Evolutionary conservation across 352 stramenopile genomes (phyloP).

Genomic region (Phytopythium litorale): DNA sequence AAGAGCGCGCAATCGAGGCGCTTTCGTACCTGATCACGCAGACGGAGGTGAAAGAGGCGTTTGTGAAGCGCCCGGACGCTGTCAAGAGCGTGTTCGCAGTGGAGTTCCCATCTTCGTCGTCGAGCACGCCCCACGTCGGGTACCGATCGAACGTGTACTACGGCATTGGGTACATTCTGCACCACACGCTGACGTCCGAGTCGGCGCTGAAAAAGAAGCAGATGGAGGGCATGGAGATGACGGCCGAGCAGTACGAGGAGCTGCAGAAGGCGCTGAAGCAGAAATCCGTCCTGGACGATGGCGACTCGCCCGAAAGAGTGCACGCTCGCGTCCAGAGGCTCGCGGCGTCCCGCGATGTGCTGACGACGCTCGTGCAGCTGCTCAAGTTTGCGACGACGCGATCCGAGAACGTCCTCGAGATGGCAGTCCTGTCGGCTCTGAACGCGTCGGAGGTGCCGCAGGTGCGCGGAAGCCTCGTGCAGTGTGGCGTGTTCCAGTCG

Average conservation of each 20-base stretch:
- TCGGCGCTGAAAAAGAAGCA: slow-evolving; percentile 94
- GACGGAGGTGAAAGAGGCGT: slow-evolving; percentile 74
- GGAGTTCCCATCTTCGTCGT: slow-evolving; percentile 42
- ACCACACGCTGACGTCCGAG: slow-evolving; percentile 92
- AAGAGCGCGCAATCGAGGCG: slow-evolving; percentile 78
- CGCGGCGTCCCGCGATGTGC: slow-evolving; percentile 40
- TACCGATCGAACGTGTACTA: slow-evolving; percentile 90
- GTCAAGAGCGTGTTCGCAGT: slow-evolving; percentile 70
- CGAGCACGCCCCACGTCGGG: slow-evolving; percentile 29
- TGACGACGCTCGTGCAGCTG: slow-evolving; percentile 76
- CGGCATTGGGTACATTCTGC: slow-evolving; percentile 93
- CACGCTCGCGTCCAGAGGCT: slow-evolving; percentile 52
- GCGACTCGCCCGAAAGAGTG: slow-evolving; percentile 82
- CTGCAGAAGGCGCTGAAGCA: slow-evolving; percentile 92
- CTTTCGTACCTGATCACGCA: slow-evolving; percentile 85
- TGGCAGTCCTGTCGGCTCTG: slow-evolving; percentile 65
- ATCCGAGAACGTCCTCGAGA: slow-evolving; percentile 74
- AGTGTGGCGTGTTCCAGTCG: slow-evolving; percentile 74
- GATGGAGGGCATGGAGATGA: slow-evolving; percentile 96
- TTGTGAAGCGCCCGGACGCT: slow-evolving; percentile 50
- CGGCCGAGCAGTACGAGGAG: slow-evolving; percentile 97
- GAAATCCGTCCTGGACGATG: slow-evolving; percentile 92
- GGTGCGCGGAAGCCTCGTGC: slow-evolving; percentile 71
- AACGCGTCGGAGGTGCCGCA: slow-evolving; percentile 60
- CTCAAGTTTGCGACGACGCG: slow-evolving; percentile 73